Conservation (phyloP, 164 flowering plant species). For the Saururus chinensis region DNA sequence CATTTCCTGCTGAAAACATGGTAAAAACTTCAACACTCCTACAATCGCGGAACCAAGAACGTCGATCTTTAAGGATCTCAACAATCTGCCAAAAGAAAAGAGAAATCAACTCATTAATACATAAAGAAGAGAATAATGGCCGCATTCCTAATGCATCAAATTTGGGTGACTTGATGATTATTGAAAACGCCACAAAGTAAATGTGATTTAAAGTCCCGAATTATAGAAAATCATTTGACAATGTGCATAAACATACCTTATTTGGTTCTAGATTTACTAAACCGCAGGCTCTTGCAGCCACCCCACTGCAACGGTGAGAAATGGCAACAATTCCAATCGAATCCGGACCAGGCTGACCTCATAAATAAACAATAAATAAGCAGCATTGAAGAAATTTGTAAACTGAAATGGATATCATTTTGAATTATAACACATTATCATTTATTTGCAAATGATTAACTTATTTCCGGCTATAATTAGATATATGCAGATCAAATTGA, state of each 20-base stretch:
- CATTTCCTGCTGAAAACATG: constrained; percentile 80
- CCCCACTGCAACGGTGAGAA: constrained; percentile 72
- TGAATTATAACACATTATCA: background rate
- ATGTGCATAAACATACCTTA: constrained; percentile 29
- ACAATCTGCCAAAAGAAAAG: constrained; percentile 54
- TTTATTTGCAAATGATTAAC: background rate
- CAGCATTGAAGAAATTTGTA: background rate
- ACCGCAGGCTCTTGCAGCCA: constrained; percentile 89
- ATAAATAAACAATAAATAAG: background rate
- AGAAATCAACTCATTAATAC: background rate
- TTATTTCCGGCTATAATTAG: background rate
- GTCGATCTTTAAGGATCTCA: constrained; percentile 95
- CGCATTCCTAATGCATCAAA: too few relatives aligned
- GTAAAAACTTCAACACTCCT: constrained; percentile 86
- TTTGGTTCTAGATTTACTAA: constrained; percentile 67
- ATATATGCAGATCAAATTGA: background rate
- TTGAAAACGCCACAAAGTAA: too few relatives aligned
- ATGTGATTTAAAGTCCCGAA: too few relatives aligned
- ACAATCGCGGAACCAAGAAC: constrained; percentile 94
- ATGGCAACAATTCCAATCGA: constrained; percentile 79
- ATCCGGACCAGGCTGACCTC: constrained; percentile 85
- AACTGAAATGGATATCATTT: background rate
- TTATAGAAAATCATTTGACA: too few relatives aligned
- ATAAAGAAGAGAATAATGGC: background rate
- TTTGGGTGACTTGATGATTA: too few relatives aligned